A percentile compares a stretch with the other conserved stretches of the same genome.
phyloP scores from a whole-genome alignment of 345 rosid species.

The Syzygium aqueum region DNA sequence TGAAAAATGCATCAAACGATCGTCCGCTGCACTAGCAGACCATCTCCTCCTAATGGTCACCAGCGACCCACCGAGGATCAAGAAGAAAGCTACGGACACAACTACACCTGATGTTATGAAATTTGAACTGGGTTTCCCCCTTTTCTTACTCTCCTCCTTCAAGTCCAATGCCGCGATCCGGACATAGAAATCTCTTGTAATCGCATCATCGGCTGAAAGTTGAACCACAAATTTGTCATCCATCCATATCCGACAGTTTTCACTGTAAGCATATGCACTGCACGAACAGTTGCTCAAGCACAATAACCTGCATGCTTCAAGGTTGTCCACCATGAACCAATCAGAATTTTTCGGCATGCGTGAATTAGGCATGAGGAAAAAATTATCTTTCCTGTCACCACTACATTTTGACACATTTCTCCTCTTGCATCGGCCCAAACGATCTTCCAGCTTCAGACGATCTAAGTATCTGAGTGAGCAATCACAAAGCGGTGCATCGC shows the following conservation, averaged over 20 bases:
- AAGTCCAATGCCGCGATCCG: background rate
- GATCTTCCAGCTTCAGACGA: background rate
- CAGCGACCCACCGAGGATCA: background rate
- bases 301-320: constrained; percentile 4
- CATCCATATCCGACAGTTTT: constrained; percentile 9
- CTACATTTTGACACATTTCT: background rate
- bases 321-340: background rate
- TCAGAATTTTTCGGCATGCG: background rate
- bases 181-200: background rate
- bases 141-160: background rate
- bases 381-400: constrained; percentile 2
- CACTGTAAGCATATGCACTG: constrained; percentile 17
- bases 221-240: background rate
- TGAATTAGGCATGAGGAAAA: background rate
- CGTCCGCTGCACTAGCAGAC: background rate
- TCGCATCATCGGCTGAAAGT: background rate
- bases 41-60: background rate
- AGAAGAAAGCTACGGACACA: background rate
- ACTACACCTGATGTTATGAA: background rate
- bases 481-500: background rate
- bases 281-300: constrained; percentile 26
- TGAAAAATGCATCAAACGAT: background rate
- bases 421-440: background rate
- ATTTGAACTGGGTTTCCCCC: background rate
- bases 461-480: background rate